These are phyloP conservation scores for Thamnidium elegans DNA, from an alignment of 192 early-diverging fungal species.

Conservation along the genomic window DNA sequence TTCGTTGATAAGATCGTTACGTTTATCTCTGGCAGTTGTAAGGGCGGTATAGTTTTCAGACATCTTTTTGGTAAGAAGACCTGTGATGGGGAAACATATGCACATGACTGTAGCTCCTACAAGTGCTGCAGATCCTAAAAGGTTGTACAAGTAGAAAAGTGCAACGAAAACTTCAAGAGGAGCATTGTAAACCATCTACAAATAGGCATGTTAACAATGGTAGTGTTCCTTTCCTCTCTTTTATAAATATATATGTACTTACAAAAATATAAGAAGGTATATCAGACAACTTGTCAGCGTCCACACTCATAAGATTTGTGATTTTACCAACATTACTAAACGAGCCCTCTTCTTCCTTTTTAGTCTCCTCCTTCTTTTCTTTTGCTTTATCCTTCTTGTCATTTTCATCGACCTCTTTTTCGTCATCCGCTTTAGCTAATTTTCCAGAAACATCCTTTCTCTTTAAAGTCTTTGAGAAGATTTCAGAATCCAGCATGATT, in stretches of 20 bases:
- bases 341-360: slow-evolving; percentile 13
- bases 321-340: slow-evolving; percentile 59
- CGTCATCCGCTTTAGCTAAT: slow-evolving; percentile 10
- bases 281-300: slow-evolving; percentile 58
- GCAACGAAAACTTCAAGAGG: slow-evolving; percentile 65
- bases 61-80: slow-evolving; percentile 50
- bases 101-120: slow-evolving; percentile 71
- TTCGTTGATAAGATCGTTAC: slow-evolving; percentile 78
- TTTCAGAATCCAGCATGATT: slow-evolving; percentile 46
- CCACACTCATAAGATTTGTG: slow-evolving; percentile 72
- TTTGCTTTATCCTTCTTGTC: background rate
- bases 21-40: slow-evolving; percentile 65
- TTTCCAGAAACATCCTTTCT: slow-evolving; percentile 43
- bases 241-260: background rate
- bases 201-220: background rate
- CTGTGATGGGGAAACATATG: slow-evolving; percentile 56
- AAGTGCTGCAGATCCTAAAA: slow-evolving; percentile 76
- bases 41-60: slow-evolving; percentile 48
- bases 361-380: background rate
- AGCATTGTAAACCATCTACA: slow-evolving; percentile 46
- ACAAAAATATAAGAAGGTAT: slow-evolving; percentile 56
- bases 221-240: background rate
- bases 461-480: slow-evolving; percentile 47
- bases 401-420: background rate
- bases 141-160: slow-evolving; percentile 61